These are phyloP conservation scores for Venturia nashicola DNA, from an alignment of 2,329 filamentous ascomycete species.

Conservation along the genomic window DNA sequence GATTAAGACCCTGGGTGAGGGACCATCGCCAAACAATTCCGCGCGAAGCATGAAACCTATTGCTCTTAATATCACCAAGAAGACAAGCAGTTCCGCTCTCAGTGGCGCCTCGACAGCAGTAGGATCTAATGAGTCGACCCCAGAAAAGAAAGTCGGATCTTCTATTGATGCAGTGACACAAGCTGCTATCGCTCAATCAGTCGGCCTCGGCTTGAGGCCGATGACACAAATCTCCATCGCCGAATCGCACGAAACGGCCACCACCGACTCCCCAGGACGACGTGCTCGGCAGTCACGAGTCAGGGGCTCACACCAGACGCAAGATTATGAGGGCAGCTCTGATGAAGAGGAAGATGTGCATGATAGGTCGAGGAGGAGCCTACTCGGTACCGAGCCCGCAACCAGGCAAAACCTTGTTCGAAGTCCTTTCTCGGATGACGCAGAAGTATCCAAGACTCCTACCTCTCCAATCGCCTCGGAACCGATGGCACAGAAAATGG, in stretches of 20 bases:
- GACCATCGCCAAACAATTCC: neutral
- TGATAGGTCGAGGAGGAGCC: constrained; percentile 17
- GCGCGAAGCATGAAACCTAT: constrained; percentile 6
- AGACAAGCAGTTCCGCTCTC: constrained; percentile 1
- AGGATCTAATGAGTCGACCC: neutral
- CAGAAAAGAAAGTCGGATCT: neutral
- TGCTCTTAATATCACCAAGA: constrained; percentile 10
- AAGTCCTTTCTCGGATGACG: constrained; percentile 21
- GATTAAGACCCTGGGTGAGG: constrained; percentile 27
- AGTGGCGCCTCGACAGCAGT: neutral
- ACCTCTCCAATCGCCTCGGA: constrained; percentile 14
- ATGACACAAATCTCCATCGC: neutral
- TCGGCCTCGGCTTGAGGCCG: neutral
- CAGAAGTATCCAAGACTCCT: constrained; percentile 10
- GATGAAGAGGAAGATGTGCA: constrained; percentile 20
- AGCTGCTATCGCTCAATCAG: neutral
- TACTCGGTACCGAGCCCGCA: constrained; percentile 12
- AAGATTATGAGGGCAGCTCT: constrained; percentile 11
- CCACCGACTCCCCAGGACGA: neutral
- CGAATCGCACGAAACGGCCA: neutral
- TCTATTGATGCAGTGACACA: neutral
- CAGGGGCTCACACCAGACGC: constrained; percentile 14
- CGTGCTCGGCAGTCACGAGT: constrained; percentile 15
- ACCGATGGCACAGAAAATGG: neutral
- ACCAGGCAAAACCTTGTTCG: constrained; percentile 16